These are phyloP conservation scores for Schizochytrium sp. DNA, from an alignment of 108 stramenopile genomes.

Conservation along the genomic window DNA sequence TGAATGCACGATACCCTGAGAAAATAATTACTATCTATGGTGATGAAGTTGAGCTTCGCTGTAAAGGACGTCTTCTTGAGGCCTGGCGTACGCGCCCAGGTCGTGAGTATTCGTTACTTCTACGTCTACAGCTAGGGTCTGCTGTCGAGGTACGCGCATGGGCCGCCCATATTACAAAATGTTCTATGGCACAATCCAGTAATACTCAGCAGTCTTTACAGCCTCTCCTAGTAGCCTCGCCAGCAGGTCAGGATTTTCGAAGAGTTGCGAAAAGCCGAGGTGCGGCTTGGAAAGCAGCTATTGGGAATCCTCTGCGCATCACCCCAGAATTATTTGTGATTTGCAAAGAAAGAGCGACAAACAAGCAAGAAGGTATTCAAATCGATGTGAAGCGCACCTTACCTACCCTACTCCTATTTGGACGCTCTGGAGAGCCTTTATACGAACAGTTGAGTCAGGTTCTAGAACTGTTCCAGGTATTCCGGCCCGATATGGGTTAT, in stretches of 20 bases:
- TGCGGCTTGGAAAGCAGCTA: constrained; percentile 8
- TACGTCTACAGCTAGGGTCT: neutral
- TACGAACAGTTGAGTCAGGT: constrained; percentile 10
- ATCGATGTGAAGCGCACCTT: constrained; percentile 60
- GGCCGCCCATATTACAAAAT: neutral
- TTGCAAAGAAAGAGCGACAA: constrained; percentile 44
- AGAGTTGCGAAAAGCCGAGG: constrained; percentile 3
- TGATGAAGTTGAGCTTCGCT: neutral
- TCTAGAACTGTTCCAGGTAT: constrained; percentile 35
- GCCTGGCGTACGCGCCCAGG: neutral
- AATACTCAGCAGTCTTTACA: neutral
- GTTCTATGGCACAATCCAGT: neutral
- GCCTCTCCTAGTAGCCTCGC: no score
- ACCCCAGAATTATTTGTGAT: constrained; percentile 60
- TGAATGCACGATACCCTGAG: neutral
- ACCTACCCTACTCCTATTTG: constrained; percentile 48
- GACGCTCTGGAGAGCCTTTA: constrained; percentile 44
- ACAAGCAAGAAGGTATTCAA: neutral
- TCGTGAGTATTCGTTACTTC: neutral
- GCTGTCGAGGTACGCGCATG: neutral
- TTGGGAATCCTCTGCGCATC: constrained; percentile 44
- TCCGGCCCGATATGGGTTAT: constrained; percentile 64
- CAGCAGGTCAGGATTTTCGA: neutral
- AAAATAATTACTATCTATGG: neutral
- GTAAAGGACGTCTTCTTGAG: constrained; percentile 1